Percentiles rank a stretch among this genome's conserved stretches.
These are phyloP conservation scores for Nicotiana noctiflora DNA, from an alignment of 257 asterid species.

Conservation along the genomic window DNA sequence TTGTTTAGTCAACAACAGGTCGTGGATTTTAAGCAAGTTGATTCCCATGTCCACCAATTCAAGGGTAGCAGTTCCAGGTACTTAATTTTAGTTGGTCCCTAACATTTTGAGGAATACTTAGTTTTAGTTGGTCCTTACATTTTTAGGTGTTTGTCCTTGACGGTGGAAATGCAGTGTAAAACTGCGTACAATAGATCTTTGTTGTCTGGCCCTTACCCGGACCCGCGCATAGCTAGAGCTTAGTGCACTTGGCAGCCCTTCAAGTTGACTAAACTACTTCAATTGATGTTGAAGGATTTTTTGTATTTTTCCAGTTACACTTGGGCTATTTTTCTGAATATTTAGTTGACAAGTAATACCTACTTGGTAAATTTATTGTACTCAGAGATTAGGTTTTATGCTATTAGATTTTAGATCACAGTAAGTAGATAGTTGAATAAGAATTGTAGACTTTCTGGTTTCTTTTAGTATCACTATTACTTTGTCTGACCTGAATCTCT, in stretches of 20 bases:
- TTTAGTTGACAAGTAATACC: neutral
- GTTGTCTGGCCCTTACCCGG: too few species aligned
- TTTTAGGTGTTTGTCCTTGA: neutral
- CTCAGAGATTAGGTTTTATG: neutral
- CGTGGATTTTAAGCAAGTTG: too few species aligned
- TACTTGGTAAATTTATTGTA: neutral
- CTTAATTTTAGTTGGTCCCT: too few species aligned
- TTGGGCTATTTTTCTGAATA: neutral
- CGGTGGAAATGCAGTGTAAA: neutral
- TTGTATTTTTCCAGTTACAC: neutral
- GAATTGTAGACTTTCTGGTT: neutral
- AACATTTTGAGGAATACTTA: neutral
- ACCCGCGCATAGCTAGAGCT: too few species aligned
- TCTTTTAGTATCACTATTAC: neutral
- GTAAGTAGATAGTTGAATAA: neutral
- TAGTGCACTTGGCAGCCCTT: too few species aligned
- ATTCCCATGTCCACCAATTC: too few species aligned
- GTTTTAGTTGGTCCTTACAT: neutral
- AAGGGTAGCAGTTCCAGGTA: too few species aligned
- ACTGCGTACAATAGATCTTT: too few species aligned
- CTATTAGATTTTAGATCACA: neutral
- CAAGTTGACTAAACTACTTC: neutral
- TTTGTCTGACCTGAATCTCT: neutral
- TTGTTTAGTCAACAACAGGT: too few species aligned
- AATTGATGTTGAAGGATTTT: neutral